Evolutionary conservation across 2,329 filamentous ascomycete species (phyloP).

Genomic region (Penicillium sp.): DNA sequence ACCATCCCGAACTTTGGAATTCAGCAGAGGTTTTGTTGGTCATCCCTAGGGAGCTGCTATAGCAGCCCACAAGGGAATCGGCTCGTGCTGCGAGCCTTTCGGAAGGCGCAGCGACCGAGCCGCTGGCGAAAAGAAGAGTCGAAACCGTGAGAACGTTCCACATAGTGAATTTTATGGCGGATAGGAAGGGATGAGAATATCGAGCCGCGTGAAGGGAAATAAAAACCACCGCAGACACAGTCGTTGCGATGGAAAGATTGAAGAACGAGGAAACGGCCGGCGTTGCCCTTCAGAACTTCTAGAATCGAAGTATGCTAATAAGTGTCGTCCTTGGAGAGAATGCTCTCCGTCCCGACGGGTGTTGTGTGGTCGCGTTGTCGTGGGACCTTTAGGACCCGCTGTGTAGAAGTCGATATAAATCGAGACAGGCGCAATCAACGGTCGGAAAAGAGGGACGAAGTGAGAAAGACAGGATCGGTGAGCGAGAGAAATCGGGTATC

Average conservation of each 20-base stretch:
- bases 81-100: slow-evolving; percentile 12
- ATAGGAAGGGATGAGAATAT: background rate
- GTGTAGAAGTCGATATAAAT: background rate
- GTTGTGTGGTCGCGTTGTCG: background rate
- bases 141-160: slow-evolving; percentile 26
- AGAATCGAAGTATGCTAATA: slow-evolving; percentile 2
- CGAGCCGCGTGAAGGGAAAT: slow-evolving; percentile 7
- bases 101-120: slow-evolving; percentile 21
- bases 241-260: slow-evolving; percentile 9
- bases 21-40: slow-evolving; percentile 49
- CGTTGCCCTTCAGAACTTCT: slow-evolving; percentile 35
- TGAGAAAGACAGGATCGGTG: background rate
- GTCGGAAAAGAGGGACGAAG: background rate
- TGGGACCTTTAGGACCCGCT: background rate
- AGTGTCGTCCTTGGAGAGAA: slow-evolving; percentile 1
- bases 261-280: slow-evolving; percentile 34
- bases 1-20: slow-evolving; percentile 58
- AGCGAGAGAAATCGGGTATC: slow-evolving; percentile 9
- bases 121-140: slow-evolving; percentile 25
- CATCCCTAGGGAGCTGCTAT: slow-evolving; percentile 48
- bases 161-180: slow-evolving; percentile 30
- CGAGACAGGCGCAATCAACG: background rate
- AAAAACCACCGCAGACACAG: slow-evolving; percentile 23
- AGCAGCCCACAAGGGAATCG: slow-evolving; percentile 52
- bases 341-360: background rate